Base-by-base conservation (phyloP, 2,329 filamentous ascomycete genomes). In the Rutstroemia sydowiana region DNA sequence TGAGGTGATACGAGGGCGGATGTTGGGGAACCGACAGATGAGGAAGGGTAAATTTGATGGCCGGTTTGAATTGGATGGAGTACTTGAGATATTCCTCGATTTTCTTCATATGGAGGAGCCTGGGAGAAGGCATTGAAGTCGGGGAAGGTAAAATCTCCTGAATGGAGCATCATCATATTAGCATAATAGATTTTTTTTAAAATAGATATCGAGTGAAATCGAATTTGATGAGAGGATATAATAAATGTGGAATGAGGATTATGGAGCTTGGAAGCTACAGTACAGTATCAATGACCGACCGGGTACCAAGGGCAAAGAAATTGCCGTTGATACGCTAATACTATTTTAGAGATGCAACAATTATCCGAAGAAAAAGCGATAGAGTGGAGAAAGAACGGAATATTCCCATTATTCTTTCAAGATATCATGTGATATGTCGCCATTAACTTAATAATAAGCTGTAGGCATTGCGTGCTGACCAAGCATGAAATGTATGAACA, bases 61-160 rank as follows among this genome's bases (percentile, higher is more conserved):
- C 46, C 54, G 20, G 59, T 56, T 32, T 56, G 50, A 47, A 59
- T 57, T 28, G 61, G 59, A 31, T 43, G 52, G 37, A 45, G 34
- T 20, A 53, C 37, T 26, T 55, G 52, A 26, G 51, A 49, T 16
- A 53, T 30, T 23, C 39, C 37, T 20, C 45, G 16, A 32, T 60
- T 59, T 20, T 44, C 52, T 45, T 34, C 47, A n/a, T 57, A 63
- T 41, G 47, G 55, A 28, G 55, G 45, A 40, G 47, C 18, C n/a
- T 56, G 57, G 45, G 59, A 47, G 43, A 62, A 66, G 31, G 54
- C 46, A 30, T 56, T 58, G 52, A 66, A 66, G 44, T 66, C 63
- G 13, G 62, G 54, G 50, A 66, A 67, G 16, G 48, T 45, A 55
- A 66, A 66, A 34, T 66, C 62, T 54, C 56, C 63, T 65, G 54